These are phyloP conservation scores for Aspergillus funiculosus DNA, from an alignment of 495 filamentous ascomycete genomes.

Conservation along the genomic window DNA sequence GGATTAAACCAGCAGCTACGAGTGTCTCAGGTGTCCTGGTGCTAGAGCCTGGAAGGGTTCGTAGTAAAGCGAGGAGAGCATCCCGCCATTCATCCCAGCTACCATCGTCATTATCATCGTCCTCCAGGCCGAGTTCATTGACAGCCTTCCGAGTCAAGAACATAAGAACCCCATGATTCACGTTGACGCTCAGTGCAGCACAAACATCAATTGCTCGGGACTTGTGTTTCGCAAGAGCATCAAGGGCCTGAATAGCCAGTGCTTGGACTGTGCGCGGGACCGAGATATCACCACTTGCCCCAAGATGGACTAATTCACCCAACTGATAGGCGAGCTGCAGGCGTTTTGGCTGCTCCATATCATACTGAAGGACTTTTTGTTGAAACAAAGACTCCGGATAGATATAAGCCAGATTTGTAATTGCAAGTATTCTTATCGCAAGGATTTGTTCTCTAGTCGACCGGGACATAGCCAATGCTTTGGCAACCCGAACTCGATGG, in stretches of 20 bases:
- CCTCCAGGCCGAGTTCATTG: constrained; percentile 63
- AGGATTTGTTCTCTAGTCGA: constrained; percentile 69
- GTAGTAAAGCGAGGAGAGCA: constrained; percentile 72
- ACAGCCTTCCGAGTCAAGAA: constrained; percentile 88
- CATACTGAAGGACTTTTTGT: constrained; percentile 77
- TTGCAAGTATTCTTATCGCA: constrained; percentile 73
- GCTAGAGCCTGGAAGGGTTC: constrained; percentile 64
- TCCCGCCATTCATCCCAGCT: constrained; percentile 84
- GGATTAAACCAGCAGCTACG: constrained; percentile 79
- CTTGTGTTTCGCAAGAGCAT: constrained; percentile 75
- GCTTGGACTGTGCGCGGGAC: constrained; percentile 74
- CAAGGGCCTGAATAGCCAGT: constrained; percentile 72
- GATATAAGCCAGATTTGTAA: constrained; percentile 90
- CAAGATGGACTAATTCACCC: constrained; percentile 77
- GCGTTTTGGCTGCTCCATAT: constrained; percentile 83
- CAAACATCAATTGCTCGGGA: constrained; percentile 72
- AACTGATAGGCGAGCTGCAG: constrained; percentile 90
- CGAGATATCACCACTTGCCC: constrained; percentile 55
- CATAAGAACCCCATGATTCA: constrained; percentile 93
- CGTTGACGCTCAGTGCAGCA: constrained; percentile 80
- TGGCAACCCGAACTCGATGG: constrained; percentile 74
- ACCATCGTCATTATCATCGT: constrained; percentile 49
- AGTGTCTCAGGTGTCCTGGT: constrained; percentile 66
- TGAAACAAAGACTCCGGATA: constrained; percentile 72
- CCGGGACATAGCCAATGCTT: constrained; percentile 60